Percentiles rank a stretch among this genome's conserved stretches.
These are phyloP conservation scores for Phalaenopsis equestris DNA, from an alignment of 106 monocot species.

Conservation along the genomic window DNA sequence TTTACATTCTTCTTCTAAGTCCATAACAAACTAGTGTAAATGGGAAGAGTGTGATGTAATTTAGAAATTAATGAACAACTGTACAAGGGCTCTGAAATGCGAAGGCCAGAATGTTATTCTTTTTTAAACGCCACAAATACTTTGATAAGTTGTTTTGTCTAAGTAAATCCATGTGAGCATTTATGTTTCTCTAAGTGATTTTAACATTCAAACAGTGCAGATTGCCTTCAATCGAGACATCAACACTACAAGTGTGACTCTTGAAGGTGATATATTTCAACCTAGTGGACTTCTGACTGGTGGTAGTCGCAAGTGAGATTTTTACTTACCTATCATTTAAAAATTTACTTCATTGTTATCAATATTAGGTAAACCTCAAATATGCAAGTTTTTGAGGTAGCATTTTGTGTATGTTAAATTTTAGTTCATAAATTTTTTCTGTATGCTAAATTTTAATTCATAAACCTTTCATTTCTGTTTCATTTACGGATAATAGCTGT, in stretches of 20 bases:
- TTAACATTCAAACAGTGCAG: conserved; percentile 20
- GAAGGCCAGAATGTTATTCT: background rate
- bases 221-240: conserved; percentile 75
- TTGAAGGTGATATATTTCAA: conserved; percentile 93
- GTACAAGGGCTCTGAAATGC: background rate
- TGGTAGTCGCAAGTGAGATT: conserved; percentile 74
- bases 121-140: background rate
- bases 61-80: background rate
- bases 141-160: background rate
- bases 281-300: conserved; percentile 95
- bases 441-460: no score
- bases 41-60: background rate
- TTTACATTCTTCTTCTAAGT: no score
- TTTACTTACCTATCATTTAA: background rate
- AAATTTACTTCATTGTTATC: background rate
- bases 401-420: no score
- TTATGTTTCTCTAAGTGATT: background rate
- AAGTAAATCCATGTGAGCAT: background rate
- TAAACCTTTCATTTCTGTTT: no score
- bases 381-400: background rate
- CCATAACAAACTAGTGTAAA: background rate
- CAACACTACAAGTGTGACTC: conserved; percentile 71
- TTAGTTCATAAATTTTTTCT: no score
- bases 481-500: no score
- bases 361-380: background rate